Base-by-base conservation (phyloP, 495 filamentous ascomycete genomes). In the Beverwykella pulmonaria region DNA sequence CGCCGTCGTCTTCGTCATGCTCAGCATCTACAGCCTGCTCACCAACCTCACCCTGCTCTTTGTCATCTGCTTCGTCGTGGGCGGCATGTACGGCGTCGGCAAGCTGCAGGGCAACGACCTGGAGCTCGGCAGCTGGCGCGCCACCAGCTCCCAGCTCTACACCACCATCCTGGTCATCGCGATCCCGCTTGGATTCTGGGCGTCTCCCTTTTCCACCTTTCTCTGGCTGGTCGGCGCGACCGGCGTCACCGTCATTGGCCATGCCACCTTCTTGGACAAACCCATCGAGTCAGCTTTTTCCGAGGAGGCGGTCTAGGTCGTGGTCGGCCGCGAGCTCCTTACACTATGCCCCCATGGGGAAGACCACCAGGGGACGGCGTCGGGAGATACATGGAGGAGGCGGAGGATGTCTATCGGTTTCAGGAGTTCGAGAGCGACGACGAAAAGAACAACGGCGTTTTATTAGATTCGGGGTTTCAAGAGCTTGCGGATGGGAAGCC, bases 261-360 rank as follows among this genome's bases (percentile, higher is more conserved):
- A 98, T 81, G 94, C 94, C 71, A 84, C 91, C 55, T 87, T 98
- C 74, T 88, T 98, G 88, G 94, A 98, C 80, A 97, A 96, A 84
- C 93, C 93, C 39, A 97, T 98, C 83, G 94, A 97, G 87, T 93
- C 93, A 92, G 92, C 93, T 98, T 98, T 98, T 97, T 98, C 95
- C 85, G 94, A 96, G 94, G 95, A 98, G 93, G 94, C 92, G 93
- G 93, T 97, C 91, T 98, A 97, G 88, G 86, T 44, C 39, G 39
- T 93, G 92, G 92, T 96, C 92, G 93, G 90, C 92, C 92, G 92
- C 92, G 91, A 95, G 86, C 91, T 96, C 92, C 92, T 88, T 87
- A 92, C 86, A 83, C 83, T 90, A 88, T 87, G 90, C 91, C 90
- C 90, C 87, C 80, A 89, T 90, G 91, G 92, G 92, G 92, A 96